Percentiles rank a stretch among this genome's conserved stretches.
These are phyloP conservation scores for Ascocoryne sarcoides DNA, from an alignment of 2,329 filamentous ascomycete species.

Conservation along the genomic window DNA sequence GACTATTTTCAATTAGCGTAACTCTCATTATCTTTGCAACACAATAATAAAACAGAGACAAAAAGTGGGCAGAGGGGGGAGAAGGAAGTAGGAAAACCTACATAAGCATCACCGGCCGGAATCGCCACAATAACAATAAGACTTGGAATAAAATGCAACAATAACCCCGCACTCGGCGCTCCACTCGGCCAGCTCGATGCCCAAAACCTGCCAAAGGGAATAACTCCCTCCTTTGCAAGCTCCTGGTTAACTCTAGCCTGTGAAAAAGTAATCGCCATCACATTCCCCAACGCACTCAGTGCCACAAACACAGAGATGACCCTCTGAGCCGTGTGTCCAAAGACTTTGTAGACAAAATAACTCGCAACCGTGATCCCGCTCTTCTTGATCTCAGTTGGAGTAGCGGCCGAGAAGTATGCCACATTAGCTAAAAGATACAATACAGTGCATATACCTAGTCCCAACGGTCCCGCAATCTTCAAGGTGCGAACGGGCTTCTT, in stretches of 20 bases:
- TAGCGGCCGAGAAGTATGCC: slow-evolving; percentile 49
- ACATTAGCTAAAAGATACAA: slow-evolving; percentile 49
- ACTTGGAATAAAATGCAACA: slow-evolving; percentile 52
- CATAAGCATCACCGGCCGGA: neutral
- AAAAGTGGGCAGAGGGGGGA: neutral
- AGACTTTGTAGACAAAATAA: slow-evolving; percentile 44
- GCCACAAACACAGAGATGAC: slow-evolving; percentile 38
- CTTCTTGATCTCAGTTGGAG: slow-evolving; percentile 42
- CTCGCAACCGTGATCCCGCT: slow-evolving; percentile 46
- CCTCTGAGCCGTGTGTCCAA: slow-evolving; percentile 34
- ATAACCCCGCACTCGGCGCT: slow-evolving; percentile 29
- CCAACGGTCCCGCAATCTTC: slow-evolving; percentile 46
- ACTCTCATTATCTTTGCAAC: too few species aligned
- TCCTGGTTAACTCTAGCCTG: slow-evolving; percentile 39
- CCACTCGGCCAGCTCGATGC: slow-evolving; percentile 13
- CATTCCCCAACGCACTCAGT: slow-evolving; percentile 39
- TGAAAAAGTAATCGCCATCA: slow-evolving; percentile 39
- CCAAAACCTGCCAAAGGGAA: slow-evolving; percentile 34
- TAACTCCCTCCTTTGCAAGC: slow-evolving; percentile 37
- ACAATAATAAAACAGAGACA: too few species aligned
- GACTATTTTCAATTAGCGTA: too few species aligned
- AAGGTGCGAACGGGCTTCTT: slow-evolving; percentile 46
- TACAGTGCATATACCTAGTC: slow-evolving; percentile 41
- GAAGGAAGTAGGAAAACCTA: neutral
- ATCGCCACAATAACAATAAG: slow-evolving; percentile 44